Evolutionary conservation across 2,329 filamentous ascomycete genomes (phyloP), one percentile per base, ranked within the genome.

Genomic region (Epichloe hybrida): DNA sequence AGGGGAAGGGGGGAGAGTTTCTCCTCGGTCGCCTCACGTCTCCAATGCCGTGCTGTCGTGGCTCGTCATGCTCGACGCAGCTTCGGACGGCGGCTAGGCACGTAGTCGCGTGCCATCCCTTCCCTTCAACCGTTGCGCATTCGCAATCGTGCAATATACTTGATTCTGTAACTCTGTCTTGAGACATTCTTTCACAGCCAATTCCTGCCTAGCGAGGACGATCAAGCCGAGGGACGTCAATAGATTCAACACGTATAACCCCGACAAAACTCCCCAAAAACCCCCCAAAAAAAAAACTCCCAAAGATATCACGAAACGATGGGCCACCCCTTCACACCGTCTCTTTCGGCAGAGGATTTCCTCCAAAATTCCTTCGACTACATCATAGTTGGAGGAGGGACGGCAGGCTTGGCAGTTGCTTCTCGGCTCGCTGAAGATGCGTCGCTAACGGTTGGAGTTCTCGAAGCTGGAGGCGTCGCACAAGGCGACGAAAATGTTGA

Each of bases 381-480:
- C 50, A 55, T 78, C 39, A 59, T 80, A 51, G 61, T 78, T 21
- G 76, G 77, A 35, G 76, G 76, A 37, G 76, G 76, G 6, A 77
- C 74, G 6, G 73, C 74, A 13, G 76, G 76, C 15, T 64, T 79
- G n/a, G 69, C 68, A 1, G 62, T 79, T 7, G 73, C 72, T 9
- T 62, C 70, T 8, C 68, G 73, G 0, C 64, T 80, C 3, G 69
- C 71, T 1, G 70, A 75, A 52, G 45, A 53, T 37, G 48, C 55
- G 2, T 54, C 55, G 53, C 67, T 41, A 49, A 62, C 36, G 0
- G 52, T 66, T 13, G 64, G 63, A 4, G 61, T 67, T 2, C 52
- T 67, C 27, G 65, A 67, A 49, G 65, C 65, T 2, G 60, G 62
- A 46, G 52, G 56, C 52, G 71, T 52, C 60, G 53, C 52, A 0